These are phyloP conservation scores for Xylariaceae sp. DNA, from an alignment of 2,329 filamentous ascomycete species.

Conservation along the genomic window DNA sequence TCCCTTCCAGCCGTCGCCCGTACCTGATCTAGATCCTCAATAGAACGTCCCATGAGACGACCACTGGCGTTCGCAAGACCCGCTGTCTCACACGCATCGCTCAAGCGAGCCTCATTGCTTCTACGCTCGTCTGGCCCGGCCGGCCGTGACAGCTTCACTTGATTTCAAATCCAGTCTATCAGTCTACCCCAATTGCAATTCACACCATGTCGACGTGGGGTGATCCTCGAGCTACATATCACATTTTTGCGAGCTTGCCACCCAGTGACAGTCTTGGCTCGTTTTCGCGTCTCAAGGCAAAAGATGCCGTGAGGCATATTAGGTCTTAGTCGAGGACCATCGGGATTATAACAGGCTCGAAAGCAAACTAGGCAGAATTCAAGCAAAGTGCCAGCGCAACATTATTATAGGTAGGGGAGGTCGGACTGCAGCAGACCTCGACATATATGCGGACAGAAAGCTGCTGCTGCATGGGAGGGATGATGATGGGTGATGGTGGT, in stretches of 20 bases:
- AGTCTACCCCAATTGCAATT: not conserved
- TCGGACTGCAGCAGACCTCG: not conserved
- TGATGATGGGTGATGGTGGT: not conserved
- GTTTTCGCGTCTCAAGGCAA: not conserved
- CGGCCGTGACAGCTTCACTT: not conserved
- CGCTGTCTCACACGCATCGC: too few relatives aligned
- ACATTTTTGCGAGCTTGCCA: not conserved
- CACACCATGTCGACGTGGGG: not conserved
- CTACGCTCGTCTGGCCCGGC: too few relatives aligned
- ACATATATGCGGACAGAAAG: too few relatives aligned
- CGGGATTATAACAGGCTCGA: not conserved
- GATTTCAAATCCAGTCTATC: not conserved
- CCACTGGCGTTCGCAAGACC: too few relatives aligned
- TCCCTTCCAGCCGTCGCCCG: too few relatives aligned
- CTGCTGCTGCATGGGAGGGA: too few relatives aligned
- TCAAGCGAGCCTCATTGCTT: too few relatives aligned
- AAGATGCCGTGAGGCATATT: not conserved
- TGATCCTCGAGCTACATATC: not conserved
- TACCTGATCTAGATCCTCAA: too few relatives aligned
- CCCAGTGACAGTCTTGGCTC: not conserved
- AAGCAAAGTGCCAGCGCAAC: not conserved
- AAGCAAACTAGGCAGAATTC: not conserved
- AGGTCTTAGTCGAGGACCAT: not conserved
- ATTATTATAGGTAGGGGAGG: not conserved
- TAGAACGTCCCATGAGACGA: not conserved